Percentiles rank a stretch among this genome's conserved stretches.
Conservation (phyloP, 164 flowering plant species). For the Paratinospora sagittata region DNA sequence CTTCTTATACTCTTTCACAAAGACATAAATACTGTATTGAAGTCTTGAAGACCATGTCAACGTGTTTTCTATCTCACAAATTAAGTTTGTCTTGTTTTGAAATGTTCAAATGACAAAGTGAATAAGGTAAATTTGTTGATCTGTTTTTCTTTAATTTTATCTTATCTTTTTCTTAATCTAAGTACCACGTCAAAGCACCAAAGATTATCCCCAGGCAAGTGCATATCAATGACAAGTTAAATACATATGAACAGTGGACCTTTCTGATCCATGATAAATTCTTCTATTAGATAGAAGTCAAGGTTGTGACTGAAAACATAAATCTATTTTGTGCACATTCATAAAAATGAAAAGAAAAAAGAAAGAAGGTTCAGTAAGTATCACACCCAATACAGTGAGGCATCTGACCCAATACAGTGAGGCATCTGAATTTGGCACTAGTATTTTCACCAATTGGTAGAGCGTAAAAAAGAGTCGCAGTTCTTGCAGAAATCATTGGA, state of each 20-base stretch:
- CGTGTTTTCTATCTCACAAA: too few relatives aligned
- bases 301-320: constrained; percentile 2
- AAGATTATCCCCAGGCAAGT: too few relatives aligned
- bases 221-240: not conserved
- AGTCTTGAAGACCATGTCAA: too few relatives aligned
- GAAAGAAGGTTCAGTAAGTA: not conserved
- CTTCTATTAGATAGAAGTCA: not conserved
- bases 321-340: not conserved
- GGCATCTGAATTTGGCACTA: not conserved
- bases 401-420: too few relatives aligned
- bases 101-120: too few relatives aligned
- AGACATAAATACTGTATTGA: too few relatives aligned
- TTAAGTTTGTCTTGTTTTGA: too few relatives aligned
- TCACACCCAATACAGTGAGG: constrained; percentile 1
- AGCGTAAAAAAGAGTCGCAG: not conserved
- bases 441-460: not conserved
- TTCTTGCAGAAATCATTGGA: not conserved
- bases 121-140: too few relatives aligned
- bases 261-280: not conserved
- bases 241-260: not conserved
- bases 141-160: too few relatives aligned
- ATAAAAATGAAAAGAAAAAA: not conserved
- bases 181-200: too few relatives aligned
- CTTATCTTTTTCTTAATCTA: too few relatives aligned
- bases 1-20: too few relatives aligned